Evolutionary conservation across 495 filamentous ascomycete species (phyloP).

Genomic region (Cercophora newfieldiana): DNA sequence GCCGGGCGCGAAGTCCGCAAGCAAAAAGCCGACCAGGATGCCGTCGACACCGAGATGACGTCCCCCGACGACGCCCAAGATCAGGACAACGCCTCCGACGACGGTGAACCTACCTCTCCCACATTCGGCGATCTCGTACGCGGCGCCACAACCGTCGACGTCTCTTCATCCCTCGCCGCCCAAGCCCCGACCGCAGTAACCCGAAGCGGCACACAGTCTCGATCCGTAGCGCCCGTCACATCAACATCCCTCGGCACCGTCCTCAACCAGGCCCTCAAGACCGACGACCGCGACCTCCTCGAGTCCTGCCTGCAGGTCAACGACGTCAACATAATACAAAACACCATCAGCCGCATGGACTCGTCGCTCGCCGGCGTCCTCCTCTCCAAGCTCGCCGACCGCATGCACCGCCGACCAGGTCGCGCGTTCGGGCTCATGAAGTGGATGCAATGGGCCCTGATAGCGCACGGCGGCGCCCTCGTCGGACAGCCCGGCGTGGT

Average conservation of each 20-base stretch:
- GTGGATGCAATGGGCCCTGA: constrained; percentile 96
- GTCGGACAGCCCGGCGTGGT: constrained; percentile 78
- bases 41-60: constrained; percentile 31
- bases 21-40: constrained; percentile 34
- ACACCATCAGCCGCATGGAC: constrained; percentile 86
- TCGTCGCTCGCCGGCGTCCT: constrained; percentile 76
- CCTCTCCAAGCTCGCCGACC: constrained; percentile 79
- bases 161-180: constrained; percentile 59
- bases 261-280: constrained; percentile 87
- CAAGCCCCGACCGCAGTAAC: constrained; percentile 36
- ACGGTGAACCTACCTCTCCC: constrained; percentile 54
- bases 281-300: constrained; percentile 82
- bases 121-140: constrained; percentile 87
- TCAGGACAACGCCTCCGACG: constrained; percentile 41
- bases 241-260: constrained; percentile 83
- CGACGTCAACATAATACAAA: constrained; percentile 71
- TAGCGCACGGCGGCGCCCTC: constrained; percentile 89
- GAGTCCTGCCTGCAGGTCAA: constrained; percentile 85
- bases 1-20: background rate
- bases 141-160: constrained; percentile 75
- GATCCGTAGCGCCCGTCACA: constrained; percentile 53
- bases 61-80: constrained; percentile 34
- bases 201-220: constrained; percentile 45
- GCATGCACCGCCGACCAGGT: constrained; percentile 83
- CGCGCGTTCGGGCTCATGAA: constrained; percentile 87